A percentile compares a stretch with the other conserved stretches of the same genome.
These are phyloP conservation scores for Backusella morwellensis DNA, from an alignment of 192 early-diverging fungal genomes.

Conservation along the genomic window DNA sequence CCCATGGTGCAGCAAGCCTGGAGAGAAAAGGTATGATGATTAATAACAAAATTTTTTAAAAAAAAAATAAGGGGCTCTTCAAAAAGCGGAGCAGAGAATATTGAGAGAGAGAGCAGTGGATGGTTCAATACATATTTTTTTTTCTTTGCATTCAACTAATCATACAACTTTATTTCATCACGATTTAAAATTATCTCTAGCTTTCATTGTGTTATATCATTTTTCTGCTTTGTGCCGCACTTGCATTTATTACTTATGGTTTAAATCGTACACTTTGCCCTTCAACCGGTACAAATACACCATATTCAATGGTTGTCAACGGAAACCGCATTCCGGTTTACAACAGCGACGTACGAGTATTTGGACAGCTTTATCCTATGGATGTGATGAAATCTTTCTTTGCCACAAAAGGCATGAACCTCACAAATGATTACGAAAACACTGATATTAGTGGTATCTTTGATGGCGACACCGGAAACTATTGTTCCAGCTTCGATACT, in stretches of 20 bases:
- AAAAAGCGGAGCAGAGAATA: too few species aligned
- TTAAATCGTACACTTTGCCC: conserved; percentile 36
- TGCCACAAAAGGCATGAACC: conserved; percentile 8
- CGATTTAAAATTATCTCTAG: conserved; percentile 13
- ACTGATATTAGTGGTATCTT: conserved; percentile 34
- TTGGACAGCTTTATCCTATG: conserved; percentile 32
- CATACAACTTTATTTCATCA: conserved; percentile 8
- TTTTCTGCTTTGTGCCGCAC: conserved; percentile 24
- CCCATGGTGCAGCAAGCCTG: conserved; percentile 49
- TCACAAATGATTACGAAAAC: conserved; percentile 31
- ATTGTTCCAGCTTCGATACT: conserved; percentile 9
- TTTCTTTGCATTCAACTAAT: conserved; percentile 4
- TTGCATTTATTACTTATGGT: conserved; percentile 50
- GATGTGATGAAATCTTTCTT: conserved; percentile 24
- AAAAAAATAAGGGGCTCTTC: conserved; percentile 11
- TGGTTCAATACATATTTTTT: conserved; percentile 9
- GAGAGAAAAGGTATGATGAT: conserved; percentile 50
- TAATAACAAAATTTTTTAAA: neutral
- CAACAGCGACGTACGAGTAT: conserved; percentile 26
- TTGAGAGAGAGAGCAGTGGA: conserved; percentile 8
- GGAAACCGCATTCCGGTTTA: conserved; percentile 17
- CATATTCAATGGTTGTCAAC: conserved; percentile 20
- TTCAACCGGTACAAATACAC: neutral
- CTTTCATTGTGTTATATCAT: conserved; percentile 39
- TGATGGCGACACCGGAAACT: conserved; percentile 23